Base-by-base conservation (phyloP, 371 early-diverging fungal species). In the Choanephora cucurbitarum region DNA sequence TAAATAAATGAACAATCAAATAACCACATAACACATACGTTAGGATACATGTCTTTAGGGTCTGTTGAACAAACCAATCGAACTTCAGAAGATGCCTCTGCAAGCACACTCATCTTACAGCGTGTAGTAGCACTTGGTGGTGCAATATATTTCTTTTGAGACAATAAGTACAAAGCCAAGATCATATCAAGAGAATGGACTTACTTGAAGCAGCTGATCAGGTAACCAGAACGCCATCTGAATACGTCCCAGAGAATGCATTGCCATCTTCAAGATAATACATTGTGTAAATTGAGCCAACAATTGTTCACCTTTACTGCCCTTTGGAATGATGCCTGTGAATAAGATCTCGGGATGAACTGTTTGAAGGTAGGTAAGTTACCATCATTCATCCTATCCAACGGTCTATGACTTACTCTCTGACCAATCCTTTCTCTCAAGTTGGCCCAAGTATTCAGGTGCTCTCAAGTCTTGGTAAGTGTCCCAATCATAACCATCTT, bases 401-500 rank as follows among this genome's bases (percentile, higher is more conserved):
- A 0, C 7, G 22, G 14, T 33, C 15, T 33, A 15, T 21, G 19
- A 8, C n/a, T 49, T 64, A 72, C 78, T 63, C 60, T 66, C 17
- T 42, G 69, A 61, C 75, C 76, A 74, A 34, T 79, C 73, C 9
- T 45, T 44, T 19, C 54, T 60, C 14, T 57, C 67, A 14, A 71
- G 37, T 0, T 43, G 11, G 0, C 75, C 72, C 18, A 79, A 44
- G 41, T 68, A 73, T 8, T 71, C 42, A 2, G 65, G 61, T 21
- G 63, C 55, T 37, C 64, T 79, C 9, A 79, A 55, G 15, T 65
- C 58, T 3, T 49, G 46, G 39, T 76, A 79, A 0, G 77, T 69
- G 1, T 74, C 70, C 80, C 80, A 79, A 34, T 73, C 66, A 44
- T 79, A 79, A 2, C 77, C 77, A 40, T 79, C 80, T 17, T 66